These are phyloP conservation scores for Rhodotorula sp. DNA, from an alignment of 1,284 basidiomycete species.

Conservation along the genomic window DNA sequence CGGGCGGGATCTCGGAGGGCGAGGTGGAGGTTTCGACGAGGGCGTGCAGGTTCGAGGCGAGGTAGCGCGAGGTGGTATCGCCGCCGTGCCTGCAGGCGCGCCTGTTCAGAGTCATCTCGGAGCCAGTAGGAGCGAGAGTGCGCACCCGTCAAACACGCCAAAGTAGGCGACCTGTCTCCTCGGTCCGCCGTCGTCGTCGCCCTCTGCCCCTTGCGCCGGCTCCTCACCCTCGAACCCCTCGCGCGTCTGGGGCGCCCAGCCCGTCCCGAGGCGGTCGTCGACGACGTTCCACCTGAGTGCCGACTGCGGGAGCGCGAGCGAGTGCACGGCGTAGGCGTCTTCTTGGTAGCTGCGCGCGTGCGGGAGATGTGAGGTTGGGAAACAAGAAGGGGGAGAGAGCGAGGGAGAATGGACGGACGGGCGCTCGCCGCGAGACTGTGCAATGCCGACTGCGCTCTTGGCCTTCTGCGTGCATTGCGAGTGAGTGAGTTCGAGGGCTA, in stretches of 20 bases:
- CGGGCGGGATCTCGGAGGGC: conserved; percentile 68
- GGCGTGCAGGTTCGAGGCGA: conserved; percentile 76
- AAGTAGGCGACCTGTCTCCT: conserved; percentile 73
- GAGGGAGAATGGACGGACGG: conserved; percentile 20
- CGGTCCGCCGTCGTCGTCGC: background rate
- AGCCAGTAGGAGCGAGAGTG: background rate
- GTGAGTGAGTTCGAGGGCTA: background rate
- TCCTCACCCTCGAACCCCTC: conserved; percentile 57
- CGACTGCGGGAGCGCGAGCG: conserved; percentile 69
- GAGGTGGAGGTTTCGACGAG: conserved; percentile 70
- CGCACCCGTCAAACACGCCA: conserved; percentile 85
- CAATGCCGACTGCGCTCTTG: conserved; percentile 31
- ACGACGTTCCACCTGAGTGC: conserved; percentile 69
- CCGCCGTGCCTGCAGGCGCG: conserved; percentile 71
- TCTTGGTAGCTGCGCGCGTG: conserved; percentile 65
- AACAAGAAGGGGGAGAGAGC: background rate
- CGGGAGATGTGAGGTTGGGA: background rate
- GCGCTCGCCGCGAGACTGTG: conserved; percentile 39
- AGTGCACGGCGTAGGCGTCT: conserved; percentile 74
- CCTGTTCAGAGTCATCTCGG: background rate
- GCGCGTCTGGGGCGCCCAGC: conserved; percentile 31
- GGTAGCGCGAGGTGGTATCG: conserved; percentile 67
- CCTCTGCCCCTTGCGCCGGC: conserved; percentile 53
- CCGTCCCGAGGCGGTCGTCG: conserved; percentile 57
- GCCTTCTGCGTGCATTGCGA: conserved; percentile 10